Evolutionary conservation across 495 filamentous ascomycete species (phyloP), one percentile per base, ranked within the genome.

Genomic region (Penicillium nucicola): DNA sequence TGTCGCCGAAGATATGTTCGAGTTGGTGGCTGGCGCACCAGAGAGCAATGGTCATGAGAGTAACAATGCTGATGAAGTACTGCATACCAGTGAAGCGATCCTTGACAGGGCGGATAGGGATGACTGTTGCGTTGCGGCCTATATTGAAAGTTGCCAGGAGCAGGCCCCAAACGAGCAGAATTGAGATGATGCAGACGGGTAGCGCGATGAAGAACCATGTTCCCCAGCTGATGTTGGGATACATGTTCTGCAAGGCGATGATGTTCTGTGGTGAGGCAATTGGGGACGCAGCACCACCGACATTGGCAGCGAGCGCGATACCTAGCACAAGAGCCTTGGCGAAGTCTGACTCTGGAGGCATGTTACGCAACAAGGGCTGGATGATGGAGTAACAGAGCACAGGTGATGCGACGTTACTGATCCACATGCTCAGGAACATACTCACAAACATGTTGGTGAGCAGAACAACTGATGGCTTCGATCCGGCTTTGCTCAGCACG

Each of bases 181-280:
- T 88, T 2, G 85, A 92, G 45, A 96, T 81, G 59, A 97, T 82
- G 66, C 92, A 95, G 42, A 99, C 89, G 4, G 93, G 93, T 17
- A 97, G 79, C 5, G 90, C 83, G 61, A 99, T 81, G 72, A 97
- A 96, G 76, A 99, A 97, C 93, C 93, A 99, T 47, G 84, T 81
- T 30, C 85, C 87, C 93, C 93, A 99, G 40, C 86, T 88, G 14
- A 93, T 90, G 41, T 83, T 79, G 0, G 92, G 91, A 33, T 81
- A 72, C 93, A 99, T 99, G 65, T 96, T 92, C 61, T 95, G 83
- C 36, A 99, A 75, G 7, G 93, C 93, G 47, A 99, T 92, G 44
- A 99, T 88, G 61, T 99, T 99, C 67, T 99, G 93, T 0, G 93
- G 93, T 11, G 88, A 93, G 13, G 93, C 93, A 62, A 99, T 99